A percentile compares a stretch with the other conserved stretches of the same genome.
Conservation (phyloP, 345 rosid genomes). For the Hypericum perforatum region DNA sequence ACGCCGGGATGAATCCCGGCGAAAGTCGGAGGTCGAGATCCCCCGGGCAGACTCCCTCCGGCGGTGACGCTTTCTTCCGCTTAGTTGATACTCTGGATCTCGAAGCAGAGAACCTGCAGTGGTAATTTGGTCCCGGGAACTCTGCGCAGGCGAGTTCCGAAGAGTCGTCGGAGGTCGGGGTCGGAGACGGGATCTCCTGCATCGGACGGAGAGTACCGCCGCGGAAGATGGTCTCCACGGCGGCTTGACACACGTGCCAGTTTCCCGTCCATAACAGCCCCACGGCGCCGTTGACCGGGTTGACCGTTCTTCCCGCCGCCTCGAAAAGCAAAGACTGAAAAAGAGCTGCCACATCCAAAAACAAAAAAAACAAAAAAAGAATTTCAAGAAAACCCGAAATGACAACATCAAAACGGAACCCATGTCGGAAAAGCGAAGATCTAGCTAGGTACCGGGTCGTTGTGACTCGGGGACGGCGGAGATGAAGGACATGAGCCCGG, state of each 20-base stretch:
- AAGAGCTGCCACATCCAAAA: slow-evolving; percentile 30
- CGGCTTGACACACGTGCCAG: slow-evolving; percentile 52
- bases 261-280: slow-evolving; percentile 65
- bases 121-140: slow-evolving; percentile 27
- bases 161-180: slow-evolving; percentile 43
- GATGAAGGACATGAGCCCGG: slow-evolving; percentile 69
- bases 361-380: not conserved
- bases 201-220: slow-evolving; percentile 42
- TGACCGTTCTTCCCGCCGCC: slow-evolving; percentile 57
- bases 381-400: not conserved
- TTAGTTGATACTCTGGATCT: slow-evolving; percentile 51
- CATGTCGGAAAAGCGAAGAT: no score
- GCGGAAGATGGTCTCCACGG: slow-evolving; percentile 49
- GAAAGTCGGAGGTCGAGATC: slow-evolving; percentile 65
- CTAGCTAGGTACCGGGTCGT: slow-evolving; percentile 39
- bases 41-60: slow-evolving; percentile 20
- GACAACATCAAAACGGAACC: no score
- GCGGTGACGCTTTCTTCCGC: slow-evolving; percentile 27
- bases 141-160: slow-evolving; percentile 50
- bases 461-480: slow-evolving; percentile 55
- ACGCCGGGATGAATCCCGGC: slow-evolving; percentile 21
- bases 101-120: slow-evolving; percentile 54
- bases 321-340: slow-evolving; percentile 59
- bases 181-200: slow-evolving; percentile 14
- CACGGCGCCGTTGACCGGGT: slow-evolving; percentile 65